Evolutionary conservation across 352 stramenopile genomes (phyloP), one percentile per base, ranked within the genome.

Genomic region (Phytophthora vignae): DNA sequence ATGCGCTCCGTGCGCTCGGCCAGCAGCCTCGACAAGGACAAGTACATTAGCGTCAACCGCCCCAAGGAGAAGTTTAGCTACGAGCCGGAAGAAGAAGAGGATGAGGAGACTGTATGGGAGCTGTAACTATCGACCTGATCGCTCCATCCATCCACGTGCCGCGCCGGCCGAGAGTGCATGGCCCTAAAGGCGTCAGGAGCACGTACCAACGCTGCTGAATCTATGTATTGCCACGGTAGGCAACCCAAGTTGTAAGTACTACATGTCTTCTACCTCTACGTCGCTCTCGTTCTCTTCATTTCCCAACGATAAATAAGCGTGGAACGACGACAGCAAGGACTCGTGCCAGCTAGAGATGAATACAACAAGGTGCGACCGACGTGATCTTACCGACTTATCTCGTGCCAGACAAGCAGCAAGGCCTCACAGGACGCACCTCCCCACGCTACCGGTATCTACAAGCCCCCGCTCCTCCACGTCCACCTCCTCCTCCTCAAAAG

Each of bases 71-170:
- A 71, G 40, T 65, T 71, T 50, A 63, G 31, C 7, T 69, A 71
- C 57, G 69, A 57, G 4, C 60, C 64, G 29, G 52, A 70, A 68
- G 58, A 46, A 38, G 69, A 71, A 17, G 73, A 76, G 27, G 63
- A 74, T 31, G 70, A 74, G 21, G 69, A 70, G 27, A 74, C 63
- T 58, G 74, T 81, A 55, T 81, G 74, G 74, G 74, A 81, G 62
- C 62, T 81, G 27, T 81, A 76, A 66, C 4, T 52, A 21, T 64
- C 19, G 14, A 60, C 2, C n/a, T 4, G 10, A 27, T 22, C 44
- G 21, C 48, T 56, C 25, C 42, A 22, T 42, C 22, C 64, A 25
- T 25, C 22, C 1, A 71, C 57, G 63, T 56, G 55, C 64, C 60
- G 64, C 12, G 40, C 40, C 14, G 17, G 40, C 40, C 40, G 15